phyloP scores from a whole-genome alignment of 2,329 filamentous ascomycete genomes.

The Phialophora verrucosa region DNA sequence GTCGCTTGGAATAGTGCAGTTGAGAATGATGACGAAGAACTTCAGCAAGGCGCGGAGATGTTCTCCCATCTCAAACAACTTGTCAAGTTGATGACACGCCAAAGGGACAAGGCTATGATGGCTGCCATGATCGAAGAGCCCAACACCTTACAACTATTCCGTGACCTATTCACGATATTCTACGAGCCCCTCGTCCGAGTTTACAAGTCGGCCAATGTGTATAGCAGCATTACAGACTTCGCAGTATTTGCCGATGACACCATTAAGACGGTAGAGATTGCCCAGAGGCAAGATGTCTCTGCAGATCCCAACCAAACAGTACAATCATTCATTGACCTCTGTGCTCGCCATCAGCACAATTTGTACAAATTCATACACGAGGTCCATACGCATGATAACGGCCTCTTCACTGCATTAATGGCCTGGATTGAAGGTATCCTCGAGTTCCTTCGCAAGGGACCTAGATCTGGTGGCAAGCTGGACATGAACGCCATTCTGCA shows the following conservation, averaged over 20 bases:
- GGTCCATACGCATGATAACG: constrained; percentile 95
- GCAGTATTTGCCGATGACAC: constrained; percentile 90
- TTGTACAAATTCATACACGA: constrained; percentile 99
- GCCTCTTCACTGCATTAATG: constrained; percentile 95
- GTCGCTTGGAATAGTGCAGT: constrained; percentile 95
- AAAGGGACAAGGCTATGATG: constrained; percentile 98
- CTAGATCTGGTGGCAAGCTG: constrained; percentile 75
- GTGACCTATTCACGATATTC: constrained; percentile 97
- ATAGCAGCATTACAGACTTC: constrained; percentile 96
- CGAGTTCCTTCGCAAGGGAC: constrained; percentile 87
- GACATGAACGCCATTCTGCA: constrained; percentile 95
- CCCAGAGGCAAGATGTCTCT: constrained; percentile 77
- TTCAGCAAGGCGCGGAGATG: constrained; percentile 85
- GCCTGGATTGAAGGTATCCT: constrained; percentile 95
- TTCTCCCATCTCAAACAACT: constrained; percentile 96
- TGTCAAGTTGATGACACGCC: constrained; percentile 86
- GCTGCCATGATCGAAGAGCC: constrained; percentile 92
- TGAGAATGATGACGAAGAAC: constrained; percentile 85
- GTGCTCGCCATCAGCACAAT: constrained; percentile 90
- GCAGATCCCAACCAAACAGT: constrained; percentile 98
- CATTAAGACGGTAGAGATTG: constrained; percentile 76
- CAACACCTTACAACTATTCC: constrained; percentile 88
- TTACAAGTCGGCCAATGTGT: constrained; percentile 98
- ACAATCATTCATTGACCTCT: constrained; percentile 96
- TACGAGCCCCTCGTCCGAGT: constrained; percentile 96